Conservation (phyloP, 2,329 filamentous ascomycete species). For the Pyricularia grisea region DNA sequence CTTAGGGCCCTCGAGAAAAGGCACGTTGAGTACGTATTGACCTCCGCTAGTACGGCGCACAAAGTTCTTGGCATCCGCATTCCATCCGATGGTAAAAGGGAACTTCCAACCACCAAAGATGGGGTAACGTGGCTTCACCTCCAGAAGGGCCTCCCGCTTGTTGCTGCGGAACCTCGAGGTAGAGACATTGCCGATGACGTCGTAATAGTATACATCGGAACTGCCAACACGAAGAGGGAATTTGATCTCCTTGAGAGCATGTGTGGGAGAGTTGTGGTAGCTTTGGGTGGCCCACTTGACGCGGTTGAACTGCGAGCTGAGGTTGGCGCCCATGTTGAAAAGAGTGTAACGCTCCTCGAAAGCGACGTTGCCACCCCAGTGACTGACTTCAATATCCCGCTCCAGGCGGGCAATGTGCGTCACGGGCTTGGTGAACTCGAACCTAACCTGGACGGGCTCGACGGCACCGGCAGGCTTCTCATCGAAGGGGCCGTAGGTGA, state of each 20-base stretch:
- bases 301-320: conserved; percentile 63
- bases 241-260: conserved; percentile 72
- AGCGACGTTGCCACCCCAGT: conserved; percentile 95
- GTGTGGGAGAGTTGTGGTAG: conserved; percentile 69
- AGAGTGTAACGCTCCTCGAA: conserved; percentile 91
- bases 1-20: conserved; percentile 88
- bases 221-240: conserved; percentile 74
- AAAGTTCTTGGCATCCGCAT: conserved; percentile 71
- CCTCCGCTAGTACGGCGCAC: conserved; percentile 58
- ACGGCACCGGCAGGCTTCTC: conserved; percentile 69
- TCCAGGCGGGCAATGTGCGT: conserved; percentile 71
- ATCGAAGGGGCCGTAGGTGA: conserved; percentile 84
- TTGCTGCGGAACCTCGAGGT: conserved; percentile 80
- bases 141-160: conserved; percentile 69
- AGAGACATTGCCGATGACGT: conserved; percentile 94
- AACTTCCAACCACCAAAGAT: conserved; percentile 98
- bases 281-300: conserved; percentile 64
- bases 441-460: conserved; percentile 70
- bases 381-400: conserved; percentile 88
- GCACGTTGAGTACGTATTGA: conserved; percentile 78
- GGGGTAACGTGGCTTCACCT: conserved; percentile 91
- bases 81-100: conserved; percentile 94
- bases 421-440: conserved; percentile 91
- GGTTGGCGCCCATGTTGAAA: conserved; percentile 74
- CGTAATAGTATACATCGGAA: conserved; percentile 84